Evolutionary conservation across 495 filamentous ascomycete genomes (phyloP), one percentile per base, ranked within the genome.

Genomic region (Terfezia boudieri): DNA sequence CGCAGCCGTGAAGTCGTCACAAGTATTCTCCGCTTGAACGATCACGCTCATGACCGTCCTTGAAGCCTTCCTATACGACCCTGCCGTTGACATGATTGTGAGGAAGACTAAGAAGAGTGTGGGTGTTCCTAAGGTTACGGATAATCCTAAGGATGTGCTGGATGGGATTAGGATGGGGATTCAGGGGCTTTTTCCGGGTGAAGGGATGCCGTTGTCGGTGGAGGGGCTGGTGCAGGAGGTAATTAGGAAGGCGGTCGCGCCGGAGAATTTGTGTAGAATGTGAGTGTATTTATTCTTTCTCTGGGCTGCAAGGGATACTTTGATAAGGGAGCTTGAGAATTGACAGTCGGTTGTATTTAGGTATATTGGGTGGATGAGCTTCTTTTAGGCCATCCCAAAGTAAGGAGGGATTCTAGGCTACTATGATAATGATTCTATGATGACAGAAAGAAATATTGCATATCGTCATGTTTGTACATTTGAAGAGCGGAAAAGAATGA

Each of bases 11-110:
- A 99, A 69, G 75, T 94, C 49, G 89, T 84, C 20, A 72, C 94
- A 55, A 69, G 74, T 35, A 78, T 94, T n/a, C 70, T 95, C 3
- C 74, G 92, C 8, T 81, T 87, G 67, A 85, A 93, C 64, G 82
- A 94, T 95, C 67, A 90, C 90, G 37, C 70, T 99, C 53, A 92
- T 96, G 83, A 95, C 87, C 11, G 83, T 96, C 32, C 71, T 99
- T 1, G 90, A 96, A 69, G 89, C 92, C 0, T 99, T 99, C 60
- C 72, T 96, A 56, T 83, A 96, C 66, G 90, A 99, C 65, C 90
- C 90, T 9, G 95, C 92, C 37, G 79, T 93, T 32, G 90, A 99
- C 67, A 83, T 99, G 62, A 77, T 76, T 37, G 78, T 79, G 63
- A 88, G 88, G 70, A 74, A 62, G 50, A 61, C 59, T 58, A 70